Conservation (phyloP, 345 rosid genomes). For the Acer saccharum region DNA sequence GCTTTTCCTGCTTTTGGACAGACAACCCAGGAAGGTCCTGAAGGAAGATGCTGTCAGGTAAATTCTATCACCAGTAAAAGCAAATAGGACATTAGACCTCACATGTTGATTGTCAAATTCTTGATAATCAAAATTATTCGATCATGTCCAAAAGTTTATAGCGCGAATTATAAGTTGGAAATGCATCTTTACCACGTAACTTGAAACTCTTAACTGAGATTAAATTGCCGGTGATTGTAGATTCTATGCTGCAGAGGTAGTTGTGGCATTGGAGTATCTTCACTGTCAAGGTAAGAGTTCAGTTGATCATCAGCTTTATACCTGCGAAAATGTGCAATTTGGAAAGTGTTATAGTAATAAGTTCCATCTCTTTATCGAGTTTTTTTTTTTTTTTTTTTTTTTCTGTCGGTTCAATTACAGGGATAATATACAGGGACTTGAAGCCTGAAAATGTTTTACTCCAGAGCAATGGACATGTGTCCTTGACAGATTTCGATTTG, state of each 20-base stretch:
- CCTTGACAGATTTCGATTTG: conserved; percentile 87
- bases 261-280: conserved; percentile 92
- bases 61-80: conserved; percentile 13
- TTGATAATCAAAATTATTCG: background rate
- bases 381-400: too few species aligned
- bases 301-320: background rate
- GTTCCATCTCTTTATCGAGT: too few species aligned
- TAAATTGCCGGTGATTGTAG: conserved; percentile 35
- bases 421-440: conserved; percentile 86
- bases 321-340: too few species aligned
- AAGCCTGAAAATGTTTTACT: conserved; percentile 91
- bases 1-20: conserved; percentile 84
- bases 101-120: background rate
- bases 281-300: conserved; percentile 83
- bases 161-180: background rate
- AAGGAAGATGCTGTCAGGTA: conserved; percentile 96
- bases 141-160: background rate
- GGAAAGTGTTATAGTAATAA: too few species aligned
- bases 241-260: conserved; percentile 87
- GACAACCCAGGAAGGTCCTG: conserved; percentile 81
- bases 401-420: conserved; percentile 26
- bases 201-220: background rate
- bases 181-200: background rate
- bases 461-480: conserved; percentile 73
- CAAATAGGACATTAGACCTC: background rate